phyloP scores from a whole-genome alignment of 306 rosid species.

The Gastrolobium bilobum region DNA sequence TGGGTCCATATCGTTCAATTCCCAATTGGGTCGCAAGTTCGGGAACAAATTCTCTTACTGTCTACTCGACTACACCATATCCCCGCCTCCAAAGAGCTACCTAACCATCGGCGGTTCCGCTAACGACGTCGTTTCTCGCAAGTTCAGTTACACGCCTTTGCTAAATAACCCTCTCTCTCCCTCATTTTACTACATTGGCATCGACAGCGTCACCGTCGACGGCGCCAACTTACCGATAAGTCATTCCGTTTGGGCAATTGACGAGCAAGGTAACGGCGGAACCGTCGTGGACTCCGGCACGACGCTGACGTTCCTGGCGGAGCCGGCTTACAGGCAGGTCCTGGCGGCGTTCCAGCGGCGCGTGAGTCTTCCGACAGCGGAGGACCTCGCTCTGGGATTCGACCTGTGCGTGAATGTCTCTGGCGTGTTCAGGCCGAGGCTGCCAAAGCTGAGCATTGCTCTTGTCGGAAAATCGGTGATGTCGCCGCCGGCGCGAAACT shows the following conservation, averaged over 20 bases:
- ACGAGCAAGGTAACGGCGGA: constrained; percentile 73
- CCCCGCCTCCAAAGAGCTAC: constrained; percentile 80
- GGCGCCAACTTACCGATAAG: constrained; percentile 57
- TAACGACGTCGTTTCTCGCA: constrained; percentile 37
- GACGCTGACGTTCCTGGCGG: constrained; percentile 61
- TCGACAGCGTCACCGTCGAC: constrained; percentile 55
- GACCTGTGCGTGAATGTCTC: constrained; percentile 78
- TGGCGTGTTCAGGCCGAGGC: constrained; percentile 44
- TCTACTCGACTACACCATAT: constrained; percentile 72
- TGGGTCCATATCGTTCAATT: constrained; percentile 74
- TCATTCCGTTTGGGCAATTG: constrained; percentile 67
- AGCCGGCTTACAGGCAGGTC: constrained; percentile 64
- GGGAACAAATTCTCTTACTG: constrained; percentile 83
- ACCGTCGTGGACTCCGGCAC: constrained; percentile 86
- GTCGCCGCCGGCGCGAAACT: constrained; percentile 74
- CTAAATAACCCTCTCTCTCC: constrained; percentile 64
- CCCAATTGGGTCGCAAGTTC: constrained; percentile 69
- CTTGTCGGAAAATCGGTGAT: constrained; percentile 59
- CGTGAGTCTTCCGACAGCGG: constrained; percentile 40
- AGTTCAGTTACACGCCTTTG: constrained; percentile 66
- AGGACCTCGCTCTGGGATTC: constrained; percentile 51
- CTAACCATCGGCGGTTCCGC: constrained; percentile 62
- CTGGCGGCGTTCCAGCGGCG: constrained; percentile 58
- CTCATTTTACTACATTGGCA: constrained; percentile 70
- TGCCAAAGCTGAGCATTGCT: constrained; percentile 65